Percentiles rank a stretch among this genome's conserved stretches.
Conservation (phyloP, 768 basidiomycete genomes). For the Porpolomopsis calyptriformis region DNA sequence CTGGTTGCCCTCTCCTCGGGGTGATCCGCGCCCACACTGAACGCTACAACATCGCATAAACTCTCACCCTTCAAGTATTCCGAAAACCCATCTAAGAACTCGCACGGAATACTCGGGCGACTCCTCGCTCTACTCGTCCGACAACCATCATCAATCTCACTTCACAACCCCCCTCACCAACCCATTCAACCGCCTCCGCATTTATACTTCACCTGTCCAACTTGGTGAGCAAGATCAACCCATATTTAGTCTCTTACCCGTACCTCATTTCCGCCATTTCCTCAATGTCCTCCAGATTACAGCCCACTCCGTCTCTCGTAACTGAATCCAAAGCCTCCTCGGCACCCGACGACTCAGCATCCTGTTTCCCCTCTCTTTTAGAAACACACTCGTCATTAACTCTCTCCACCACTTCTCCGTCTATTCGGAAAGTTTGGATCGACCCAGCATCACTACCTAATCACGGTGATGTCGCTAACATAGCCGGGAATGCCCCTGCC, state of each 20-base stretch:
- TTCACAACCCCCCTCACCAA: too few relatives aligned
- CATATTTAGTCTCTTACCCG: background rate
- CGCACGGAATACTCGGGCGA: too few relatives aligned
- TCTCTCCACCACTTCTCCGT: conserved; percentile 7
- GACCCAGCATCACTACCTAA: conserved; percentile 55
- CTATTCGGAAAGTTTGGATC: conserved; percentile 37
- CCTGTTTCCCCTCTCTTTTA: background rate
- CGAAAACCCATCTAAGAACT: too few relatives aligned
- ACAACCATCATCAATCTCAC: too few relatives aligned
- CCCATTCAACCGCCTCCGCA: too few relatives aligned
- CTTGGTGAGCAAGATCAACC: too few relatives aligned
- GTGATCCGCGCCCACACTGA: too few relatives aligned
- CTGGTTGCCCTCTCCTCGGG: too few relatives aligned
- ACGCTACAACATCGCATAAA: too few relatives aligned
- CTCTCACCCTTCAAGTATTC: too few relatives aligned
- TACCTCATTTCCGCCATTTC: background rate
- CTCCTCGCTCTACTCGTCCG: too few relatives aligned
- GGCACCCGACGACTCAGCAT: background rate
- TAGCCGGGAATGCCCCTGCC: conserved; percentile 53
- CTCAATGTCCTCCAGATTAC: conserved; percentile 24
- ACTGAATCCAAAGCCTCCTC: background rate
- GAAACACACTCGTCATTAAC: background rate
- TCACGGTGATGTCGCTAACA: conserved; percentile 42
- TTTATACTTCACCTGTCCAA: too few relatives aligned
- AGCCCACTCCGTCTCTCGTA: conserved; percentile 1